Conservation (phyloP, 31 red algal species). For the Bonnemaisonia californica region DNA sequence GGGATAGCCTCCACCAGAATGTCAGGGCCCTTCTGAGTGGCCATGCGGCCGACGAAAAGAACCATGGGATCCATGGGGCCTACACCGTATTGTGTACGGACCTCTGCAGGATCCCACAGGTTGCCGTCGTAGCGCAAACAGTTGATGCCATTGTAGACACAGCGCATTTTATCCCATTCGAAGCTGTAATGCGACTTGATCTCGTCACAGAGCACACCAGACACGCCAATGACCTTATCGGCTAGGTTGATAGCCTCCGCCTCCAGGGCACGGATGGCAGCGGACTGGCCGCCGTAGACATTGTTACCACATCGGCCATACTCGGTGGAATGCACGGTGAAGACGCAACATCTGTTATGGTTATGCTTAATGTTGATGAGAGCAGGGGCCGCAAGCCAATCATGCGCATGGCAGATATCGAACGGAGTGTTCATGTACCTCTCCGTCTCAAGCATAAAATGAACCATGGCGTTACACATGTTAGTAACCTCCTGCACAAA, state of each 20-base stretch:
- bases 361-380: constrained; percentile 86
- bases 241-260: constrained; percentile 73
- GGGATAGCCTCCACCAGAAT: constrained; percentile 92
- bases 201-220: constrained; percentile 92
- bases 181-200: constrained; percentile 85
- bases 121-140: constrained; percentile 92
- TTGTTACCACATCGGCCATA: constrained; percentile 94
- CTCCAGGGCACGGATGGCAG: constrained; percentile 82
- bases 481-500: constrained; percentile 92
- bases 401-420: constrained; percentile 88
- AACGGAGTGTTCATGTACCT: constrained; percentile 88
- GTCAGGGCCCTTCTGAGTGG: constrained; percentile 93
- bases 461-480: constrained; percentile 95
- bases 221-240: constrained; percentile 83
- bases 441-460: constrained; percentile 89
- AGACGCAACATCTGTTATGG: constrained; percentile 73
- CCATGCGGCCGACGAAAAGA: constrained; percentile 95
- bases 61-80: constrained; percentile 99
- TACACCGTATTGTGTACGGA: constrained; percentile 78
- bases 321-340: constrained; percentile 95
- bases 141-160: constrained; percentile 99
- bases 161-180: constrained; percentile 93
- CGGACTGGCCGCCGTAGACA: constrained; percentile 84
- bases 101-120: constrained; percentile 90
- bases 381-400: constrained; percentile 88